Percentiles rank a stretch among this genome's conserved stretches.
Evolutionary conservation across 495 filamentous ascomycete species (phyloP).

Genomic region (Penicillium herquei): DNA sequence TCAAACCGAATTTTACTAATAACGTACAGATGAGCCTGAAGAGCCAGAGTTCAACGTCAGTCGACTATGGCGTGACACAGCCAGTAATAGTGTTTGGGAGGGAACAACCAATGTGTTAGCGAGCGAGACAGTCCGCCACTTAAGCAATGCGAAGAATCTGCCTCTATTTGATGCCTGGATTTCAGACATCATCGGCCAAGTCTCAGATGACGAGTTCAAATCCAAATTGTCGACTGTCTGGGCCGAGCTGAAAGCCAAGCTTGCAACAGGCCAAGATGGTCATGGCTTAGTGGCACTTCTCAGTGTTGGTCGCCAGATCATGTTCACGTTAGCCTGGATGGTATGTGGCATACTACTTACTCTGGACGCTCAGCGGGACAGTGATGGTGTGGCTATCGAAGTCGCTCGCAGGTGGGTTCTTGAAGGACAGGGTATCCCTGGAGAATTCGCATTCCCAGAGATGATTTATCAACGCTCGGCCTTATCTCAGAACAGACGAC

Average conservation of each 20-base stretch:
- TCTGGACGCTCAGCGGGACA: constrained; percentile 33
- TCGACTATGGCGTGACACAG: constrained; percentile 60
- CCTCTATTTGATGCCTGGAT: constrained; percentile 36
- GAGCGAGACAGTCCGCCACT: constrained; percentile 55
- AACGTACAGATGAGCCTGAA: constrained; percentile 23
- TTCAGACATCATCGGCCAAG: constrained; percentile 25
- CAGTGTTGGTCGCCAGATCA: constrained; percentile 26
- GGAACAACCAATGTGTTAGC: constrained; percentile 69
- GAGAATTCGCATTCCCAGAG: constrained; percentile 33
- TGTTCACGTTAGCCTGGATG: constrained; percentile 37
- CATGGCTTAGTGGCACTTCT: constrained; percentile 9
- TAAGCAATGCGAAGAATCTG: constrained; percentile 42
- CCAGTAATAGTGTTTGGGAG: constrained; percentile 68
- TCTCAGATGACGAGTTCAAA: constrained; percentile 5
- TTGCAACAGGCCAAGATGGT: constrained; percentile 5
- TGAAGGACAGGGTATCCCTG: constrained; percentile 29
- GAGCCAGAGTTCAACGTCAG: constrained; percentile 57
- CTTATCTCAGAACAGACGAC: not conserved
- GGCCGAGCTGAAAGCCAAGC: constrained; percentile 3
- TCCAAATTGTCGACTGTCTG: constrained; percentile 16
- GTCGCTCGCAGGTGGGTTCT: constrained; percentile 35
- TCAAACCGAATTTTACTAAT: not conserved
- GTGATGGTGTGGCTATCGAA: constrained; percentile 28
- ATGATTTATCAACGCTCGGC: constrained; percentile 19
- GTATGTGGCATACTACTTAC: constrained; percentile 28